Evolutionary conservation across 2,329 filamentous ascomycete genomes (phyloP).

Genomic region (Pseudogymnoascus sp.): DNA sequence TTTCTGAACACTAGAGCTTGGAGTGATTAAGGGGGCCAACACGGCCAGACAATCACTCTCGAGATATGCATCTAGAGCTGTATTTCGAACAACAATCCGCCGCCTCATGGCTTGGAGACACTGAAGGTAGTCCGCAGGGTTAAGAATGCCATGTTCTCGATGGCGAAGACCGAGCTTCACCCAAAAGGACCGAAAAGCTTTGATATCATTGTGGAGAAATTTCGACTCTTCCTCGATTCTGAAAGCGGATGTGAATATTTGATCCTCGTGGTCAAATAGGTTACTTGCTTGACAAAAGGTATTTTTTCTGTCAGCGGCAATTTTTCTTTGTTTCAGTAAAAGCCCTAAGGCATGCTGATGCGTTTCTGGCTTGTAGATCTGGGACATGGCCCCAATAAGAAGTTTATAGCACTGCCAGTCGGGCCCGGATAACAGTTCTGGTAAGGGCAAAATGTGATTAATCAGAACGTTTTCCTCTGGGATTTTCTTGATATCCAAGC

Average conservation of each 20-base stretch:
- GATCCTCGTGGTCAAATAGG: slow-evolving; percentile 25
- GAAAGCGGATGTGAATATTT: slow-evolving; percentile 27
- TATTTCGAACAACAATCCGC: slow-evolving; percentile 11
- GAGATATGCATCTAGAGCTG: slow-evolving; percentile 13
- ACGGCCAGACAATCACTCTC: slow-evolving; percentile 16
- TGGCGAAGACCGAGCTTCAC: slow-evolving; percentile 20
- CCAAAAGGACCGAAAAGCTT: slow-evolving; percentile 19
- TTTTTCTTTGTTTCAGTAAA: background rate
- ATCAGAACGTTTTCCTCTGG: slow-evolving; percentile 15
- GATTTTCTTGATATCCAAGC: slow-evolving; percentile 15
- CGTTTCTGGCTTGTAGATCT: background rate
- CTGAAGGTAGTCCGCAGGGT: slow-evolving; percentile 19
- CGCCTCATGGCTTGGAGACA: slow-evolving; percentile 19
- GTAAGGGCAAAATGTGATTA: slow-evolving; percentile 18
- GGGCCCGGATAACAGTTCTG: background rate
- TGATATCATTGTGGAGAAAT: slow-evolving; percentile 24
- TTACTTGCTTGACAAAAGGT: slow-evolving; percentile 17
- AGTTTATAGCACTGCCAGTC: background rate
- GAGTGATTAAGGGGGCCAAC: slow-evolving; percentile 16
- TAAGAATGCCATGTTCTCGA: slow-evolving; percentile 12
- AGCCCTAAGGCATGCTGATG: background rate
- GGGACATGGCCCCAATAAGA: background rate
- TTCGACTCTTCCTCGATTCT: slow-evolving; percentile 15
- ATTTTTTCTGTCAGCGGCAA: slow-evolving; percentile 23
- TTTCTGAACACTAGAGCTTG: slow-evolving; percentile 20